Conservation (phyloP, 371 early-diverging fungal genomes). For the Saksenaea vasiformis region DNA sequence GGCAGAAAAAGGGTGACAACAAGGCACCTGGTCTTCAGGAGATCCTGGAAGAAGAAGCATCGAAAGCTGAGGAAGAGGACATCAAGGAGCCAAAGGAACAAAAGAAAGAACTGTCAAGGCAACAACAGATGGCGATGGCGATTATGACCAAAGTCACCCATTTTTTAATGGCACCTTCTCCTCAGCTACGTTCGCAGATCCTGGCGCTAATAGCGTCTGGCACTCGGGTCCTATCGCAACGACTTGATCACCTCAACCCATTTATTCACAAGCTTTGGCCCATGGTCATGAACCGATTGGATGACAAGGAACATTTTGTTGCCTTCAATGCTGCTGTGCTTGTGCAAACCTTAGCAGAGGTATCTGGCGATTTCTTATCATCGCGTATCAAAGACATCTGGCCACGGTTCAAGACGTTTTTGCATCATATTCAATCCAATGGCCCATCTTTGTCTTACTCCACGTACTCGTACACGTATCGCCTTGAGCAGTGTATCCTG, state of each 20-base stretch:
- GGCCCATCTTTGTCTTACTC: conserved; percentile 26
- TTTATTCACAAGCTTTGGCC: conserved; percentile 61
- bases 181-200: conserved; percentile 50
- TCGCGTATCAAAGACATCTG: conserved; percentile 50
- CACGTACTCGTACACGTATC: conserved; percentile 35
- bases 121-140: conserved; percentile 36
- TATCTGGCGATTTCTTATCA: conserved; percentile 50
- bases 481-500: conserved; percentile 34
- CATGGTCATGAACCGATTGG: conserved; percentile 42
- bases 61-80: conserved; percentile 13
- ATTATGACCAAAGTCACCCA: conserved; percentile 51
- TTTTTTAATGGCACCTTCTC: conserved; percentile 54
- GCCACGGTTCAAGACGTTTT: conserved; percentile 41
- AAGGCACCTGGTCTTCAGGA: conserved; percentile 20
- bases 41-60: conserved; percentile 19
- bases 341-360: conserved; percentile 31
- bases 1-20: conserved; percentile 30
- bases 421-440: conserved; percentile 20
- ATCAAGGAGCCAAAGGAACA: background rate
- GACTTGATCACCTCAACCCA: conserved; percentile 44
- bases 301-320: conserved; percentile 53
- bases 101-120: conserved; percentile 23
- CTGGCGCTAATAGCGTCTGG: conserved; percentile 44
- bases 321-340: conserved; percentile 48
- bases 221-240: conserved; percentile 29